phyloP scores from a whole-genome alignment of 2,329 filamentous ascomycete species.

The Fusarium udum region DNA sequence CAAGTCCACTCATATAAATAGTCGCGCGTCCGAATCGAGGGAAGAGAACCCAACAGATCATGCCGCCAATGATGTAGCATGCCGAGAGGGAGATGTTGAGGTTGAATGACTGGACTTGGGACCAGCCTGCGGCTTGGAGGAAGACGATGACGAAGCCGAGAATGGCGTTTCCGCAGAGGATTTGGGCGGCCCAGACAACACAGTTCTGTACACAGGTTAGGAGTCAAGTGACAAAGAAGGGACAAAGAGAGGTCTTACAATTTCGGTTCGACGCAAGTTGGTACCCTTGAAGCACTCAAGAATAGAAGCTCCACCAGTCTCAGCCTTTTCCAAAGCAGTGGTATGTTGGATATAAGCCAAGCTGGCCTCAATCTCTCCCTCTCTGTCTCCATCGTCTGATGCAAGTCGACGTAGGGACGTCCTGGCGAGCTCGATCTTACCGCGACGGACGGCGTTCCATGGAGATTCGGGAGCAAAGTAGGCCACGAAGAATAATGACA shows the following conservation, averaged over 20 bases:
- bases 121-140: conserved; percentile 51
- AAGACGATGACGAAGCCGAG: conserved; percentile 52
- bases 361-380: neutral
- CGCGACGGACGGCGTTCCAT: conserved; percentile 45
- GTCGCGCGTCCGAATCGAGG: conserved; percentile 52
- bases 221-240: no score
- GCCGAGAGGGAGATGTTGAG: conserved; percentile 52
- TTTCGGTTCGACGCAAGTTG: conserved; percentile 54
- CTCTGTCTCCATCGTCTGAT: neutral
- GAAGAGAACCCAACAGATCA: conserved; percentile 54
- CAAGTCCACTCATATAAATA: conserved; percentile 52
- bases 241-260: conserved; percentile 19
- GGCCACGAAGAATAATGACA: conserved; percentile 41
- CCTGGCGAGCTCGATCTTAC: conserved; percentile 35
- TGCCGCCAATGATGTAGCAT: conserved; percentile 52
- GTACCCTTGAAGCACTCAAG: conserved; percentile 56
- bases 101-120: conserved; percentile 49
- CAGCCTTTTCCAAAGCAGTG: conserved; percentile 47
- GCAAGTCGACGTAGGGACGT: neutral
- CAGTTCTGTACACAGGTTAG: conserved; percentile 37
- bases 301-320: conserved; percentile 45
- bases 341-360: neutral
- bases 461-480: conserved; percentile 45
- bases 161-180: conserved; percentile 49
- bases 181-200: conserved; percentile 52